Conservation (phyloP, 345 rosid species). For the Combretum micranthum region DNA sequence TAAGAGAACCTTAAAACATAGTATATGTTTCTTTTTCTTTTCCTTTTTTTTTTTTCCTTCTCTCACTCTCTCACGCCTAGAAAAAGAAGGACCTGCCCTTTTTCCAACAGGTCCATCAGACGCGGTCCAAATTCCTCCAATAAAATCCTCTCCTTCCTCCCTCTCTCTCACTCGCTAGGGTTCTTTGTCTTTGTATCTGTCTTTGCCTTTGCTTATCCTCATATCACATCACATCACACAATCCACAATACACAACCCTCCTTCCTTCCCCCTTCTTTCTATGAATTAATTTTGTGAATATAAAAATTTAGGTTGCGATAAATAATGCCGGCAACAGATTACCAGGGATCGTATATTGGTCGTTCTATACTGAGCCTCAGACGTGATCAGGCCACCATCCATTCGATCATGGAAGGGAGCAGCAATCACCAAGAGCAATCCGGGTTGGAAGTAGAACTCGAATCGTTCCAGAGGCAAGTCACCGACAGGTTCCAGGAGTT, state of each 20-base stretch:
- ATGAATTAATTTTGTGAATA: neutral
- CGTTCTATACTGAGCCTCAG: conserved; percentile 33
- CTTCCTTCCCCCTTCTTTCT: neutral
- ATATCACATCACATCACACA: neutral
- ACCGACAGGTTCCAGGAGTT: conserved; percentile 48
- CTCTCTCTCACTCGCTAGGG: conserved; percentile 1
- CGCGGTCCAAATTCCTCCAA: conserved; percentile 14
- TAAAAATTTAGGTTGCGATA: neutral
- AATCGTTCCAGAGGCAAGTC: conserved; percentile 56
- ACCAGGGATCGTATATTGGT: conserved; percentile 23
- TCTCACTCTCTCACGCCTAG: conserved; percentile 1
- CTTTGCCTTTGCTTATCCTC: neutral
- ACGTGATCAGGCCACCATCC: conserved; percentile 37
- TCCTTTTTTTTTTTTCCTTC: too few species aligned
- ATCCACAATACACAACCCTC: too few species aligned
- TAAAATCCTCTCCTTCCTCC: conserved; percentile 6
- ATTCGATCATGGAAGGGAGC: conserved; percentile 28
- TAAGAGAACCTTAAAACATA: neutral
- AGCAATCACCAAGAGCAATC: conserved; percentile 13
- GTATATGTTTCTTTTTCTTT: neutral
- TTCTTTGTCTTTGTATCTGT: neutral
- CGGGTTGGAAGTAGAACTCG: conserved; percentile 41
- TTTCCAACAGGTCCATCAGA: conserved; percentile 1
- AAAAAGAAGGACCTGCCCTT: neutral
- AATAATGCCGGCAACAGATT: conserved; percentile 13